Evolutionary conservation across 129 eudicot genomes (phyloP).

Genomic region (Flaveria trinervia): DNA sequence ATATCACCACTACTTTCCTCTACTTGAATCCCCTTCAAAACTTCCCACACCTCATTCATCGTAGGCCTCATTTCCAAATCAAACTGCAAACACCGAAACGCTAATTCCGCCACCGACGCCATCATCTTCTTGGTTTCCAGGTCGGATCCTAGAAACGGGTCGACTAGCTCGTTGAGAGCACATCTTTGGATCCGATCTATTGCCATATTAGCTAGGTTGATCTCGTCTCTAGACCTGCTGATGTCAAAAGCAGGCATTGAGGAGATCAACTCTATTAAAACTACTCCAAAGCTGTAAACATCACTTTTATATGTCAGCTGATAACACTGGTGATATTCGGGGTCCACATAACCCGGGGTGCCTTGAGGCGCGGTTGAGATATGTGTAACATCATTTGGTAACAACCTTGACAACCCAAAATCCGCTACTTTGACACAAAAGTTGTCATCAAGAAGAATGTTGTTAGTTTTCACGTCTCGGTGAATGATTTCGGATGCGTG

Average conservation of each 20-base stretch:
- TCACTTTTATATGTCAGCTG: slow-evolving; percentile 83
- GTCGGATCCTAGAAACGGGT: slow-evolving; percentile 48
- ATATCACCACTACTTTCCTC: slow-evolving; percentile 19
- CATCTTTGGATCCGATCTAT: slow-evolving; percentile 69
- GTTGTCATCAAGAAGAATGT: slow-evolving; percentile 49
- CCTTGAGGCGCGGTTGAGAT: slow-evolving; percentile 96
- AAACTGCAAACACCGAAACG: slow-evolving; percentile 74
- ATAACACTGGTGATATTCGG: slow-evolving; percentile 77
- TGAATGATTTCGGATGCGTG: slow-evolving; percentile 67
- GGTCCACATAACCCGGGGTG: slow-evolving; percentile 93
- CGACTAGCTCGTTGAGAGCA: slow-evolving; percentile 68
- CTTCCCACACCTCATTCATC: slow-evolving; percentile 68
- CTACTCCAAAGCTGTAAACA: slow-evolving; percentile 92
- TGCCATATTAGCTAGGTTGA: slow-evolving; percentile 77
- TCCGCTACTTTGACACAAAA: slow-evolving; percentile 59
- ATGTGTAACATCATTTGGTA: slow-evolving; percentile 69
- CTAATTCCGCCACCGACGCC: slow-evolving; percentile 71
- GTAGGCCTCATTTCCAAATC: slow-evolving; percentile 83
- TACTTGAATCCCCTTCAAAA: slow-evolving; percentile 52
- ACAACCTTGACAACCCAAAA: slow-evolving; percentile 59
- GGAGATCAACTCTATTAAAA: slow-evolving; percentile 78
- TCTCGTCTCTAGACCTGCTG: slow-evolving; percentile 69
- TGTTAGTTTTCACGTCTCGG: slow-evolving; percentile 57
- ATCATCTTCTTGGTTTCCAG: slow-evolving; percentile 63
- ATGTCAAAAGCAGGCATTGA: slow-evolving; percentile 90